Base-by-base conservation (phyloP, 305 asterid genomes). In the Fraxinus albicans region DNA sequence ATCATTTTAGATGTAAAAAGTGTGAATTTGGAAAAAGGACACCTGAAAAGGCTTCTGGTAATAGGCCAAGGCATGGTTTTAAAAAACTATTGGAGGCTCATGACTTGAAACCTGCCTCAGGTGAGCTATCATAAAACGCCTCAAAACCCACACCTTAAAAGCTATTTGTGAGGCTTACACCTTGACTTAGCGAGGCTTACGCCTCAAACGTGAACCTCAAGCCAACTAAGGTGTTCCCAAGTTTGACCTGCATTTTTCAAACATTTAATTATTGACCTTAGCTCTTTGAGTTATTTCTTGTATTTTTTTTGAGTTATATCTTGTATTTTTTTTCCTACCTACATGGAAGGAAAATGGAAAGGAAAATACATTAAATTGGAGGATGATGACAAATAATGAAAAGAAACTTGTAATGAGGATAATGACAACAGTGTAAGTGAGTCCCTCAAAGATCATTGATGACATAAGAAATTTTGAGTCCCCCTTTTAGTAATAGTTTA, bases 41-140 rank as follows among this genome's bases (percentile, higher is more conserved):
- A 6, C 74, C 35, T 27, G 74, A 3, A 27, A 27, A 67, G 73
- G 77, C 78, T 80, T 76, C 91, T 78, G 75, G 58, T 50, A 50
- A 25, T 17, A 35, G n/a, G 58, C 19, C 19, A 47, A 47, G 58
- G 50, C 50, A 42, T 42, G 50, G 58, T 13, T 47, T 44, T 44
- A 13, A 12, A 44, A 44, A 44, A 12, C 4, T 12, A 44, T 44
- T 44, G 4, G n/a, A 44, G 58, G 58, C 50, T 42, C 15, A 5
- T 2, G 50, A 0, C 50, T 42, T 0, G 4, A 42, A 47, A 12
- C n/a, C 4, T 17, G 58, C 58, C 19, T 47, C 58, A 47, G 55
- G 58, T 47, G 58, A 47, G 58, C 17, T 47, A 47, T 47, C 58
- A 47, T 47, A 47, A 47, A 47, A 47, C 17, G 58, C 58, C 58